Base-by-base conservation (phyloP, 2,329 filamentous ascomycete species). In the Colletotrichum chrysophilum region DNA sequence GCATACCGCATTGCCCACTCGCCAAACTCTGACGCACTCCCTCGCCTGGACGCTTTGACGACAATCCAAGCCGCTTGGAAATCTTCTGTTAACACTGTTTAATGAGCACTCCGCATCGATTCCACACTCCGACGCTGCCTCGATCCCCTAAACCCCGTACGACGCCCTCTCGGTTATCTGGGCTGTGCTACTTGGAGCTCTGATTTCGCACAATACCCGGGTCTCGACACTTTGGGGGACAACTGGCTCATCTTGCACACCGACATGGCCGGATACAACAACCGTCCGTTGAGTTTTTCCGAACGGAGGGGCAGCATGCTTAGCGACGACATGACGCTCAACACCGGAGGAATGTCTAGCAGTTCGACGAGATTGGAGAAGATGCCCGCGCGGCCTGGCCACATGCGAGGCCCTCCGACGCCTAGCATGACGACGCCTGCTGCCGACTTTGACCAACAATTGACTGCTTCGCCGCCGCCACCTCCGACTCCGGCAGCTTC, bases 341-440 rank as follows among this genome's bases (percentile, higher is more conserved):
- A 87, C 76, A 89, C 88, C 64, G 85, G 85, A 67, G 88, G 82
- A 78, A 80, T 84, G 76, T 81, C 86, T 74, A 81, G 88, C 70
- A 86, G 86, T 79, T 86, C 87, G 48, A 52, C 43, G 43, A 84
- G 86, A 74, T 83, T 90, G 78, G 89, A 91, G 71, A 93, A 93
- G 84, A 85, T 90, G 77, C 82, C 86, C 4, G 88, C 90, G 78
- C 83, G 43, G 83, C 86, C 9, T 84, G 83, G 81, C 81, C 90
- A 78, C 60, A 79, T 86, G 58, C 85, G 91, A 82, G 92, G 91
- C 0, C 92, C 92, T 8, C 92, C 92, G 24, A 93, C 92, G 4
- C 92, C 92, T 14, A 93, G 91, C 83, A 92, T 93, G 91, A 91
- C 88, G 68, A 93, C 91, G 13, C 91, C 91, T 1, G 91, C 90